A percentile compares a stretch with the other conserved stretches of the same genome.
Evolutionary conservation across 495 filamentous ascomycete species (phyloP).

Genomic region (Peziza echinospora): DNA sequence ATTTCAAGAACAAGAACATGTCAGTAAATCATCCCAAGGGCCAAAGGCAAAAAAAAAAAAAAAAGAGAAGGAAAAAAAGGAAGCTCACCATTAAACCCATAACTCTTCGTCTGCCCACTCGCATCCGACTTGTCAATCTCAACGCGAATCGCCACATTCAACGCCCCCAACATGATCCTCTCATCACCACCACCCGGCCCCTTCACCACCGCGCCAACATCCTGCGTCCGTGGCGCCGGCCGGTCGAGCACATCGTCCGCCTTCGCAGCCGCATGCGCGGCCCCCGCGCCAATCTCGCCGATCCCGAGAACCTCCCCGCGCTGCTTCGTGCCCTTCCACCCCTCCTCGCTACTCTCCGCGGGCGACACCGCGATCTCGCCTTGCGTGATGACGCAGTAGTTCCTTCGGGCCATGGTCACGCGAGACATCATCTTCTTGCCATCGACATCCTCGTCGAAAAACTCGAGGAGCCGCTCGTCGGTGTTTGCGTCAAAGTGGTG

Average conservation of each 20-base stretch:
- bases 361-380: conserved; percentile 20
- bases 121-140: conserved; percentile 4
- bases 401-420: conserved; percentile 75
- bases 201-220: neutral
- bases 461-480: conserved; percentile 67
- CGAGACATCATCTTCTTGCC: conserved; percentile 51
- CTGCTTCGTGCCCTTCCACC: conserved; percentile 6
- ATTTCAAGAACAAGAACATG: too few species aligned
- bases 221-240: neutral
- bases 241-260: neutral
- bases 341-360: conserved; percentile 13
- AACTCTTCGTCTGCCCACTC: conserved; percentile 8
- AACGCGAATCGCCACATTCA: conserved; percentile 9
- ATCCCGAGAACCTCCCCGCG: neutral
- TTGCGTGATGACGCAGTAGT: conserved; percentile 70
- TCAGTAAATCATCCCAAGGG: too few species aligned
- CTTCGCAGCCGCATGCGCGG: conserved; percentile 3
- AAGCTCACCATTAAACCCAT: conserved; percentile 10
- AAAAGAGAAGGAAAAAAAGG: too few species aligned
- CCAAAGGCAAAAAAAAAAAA: too few species aligned
- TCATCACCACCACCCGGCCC: neutral
- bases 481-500: conserved; percentile 71
- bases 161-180: conserved; percentile 6
- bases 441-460: conserved; percentile 55
- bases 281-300: conserved; percentile 3